Evolutionary conservation across 2,329 filamentous ascomycete species (phyloP).

Genomic region (Microdochium bolleyi): DNA sequence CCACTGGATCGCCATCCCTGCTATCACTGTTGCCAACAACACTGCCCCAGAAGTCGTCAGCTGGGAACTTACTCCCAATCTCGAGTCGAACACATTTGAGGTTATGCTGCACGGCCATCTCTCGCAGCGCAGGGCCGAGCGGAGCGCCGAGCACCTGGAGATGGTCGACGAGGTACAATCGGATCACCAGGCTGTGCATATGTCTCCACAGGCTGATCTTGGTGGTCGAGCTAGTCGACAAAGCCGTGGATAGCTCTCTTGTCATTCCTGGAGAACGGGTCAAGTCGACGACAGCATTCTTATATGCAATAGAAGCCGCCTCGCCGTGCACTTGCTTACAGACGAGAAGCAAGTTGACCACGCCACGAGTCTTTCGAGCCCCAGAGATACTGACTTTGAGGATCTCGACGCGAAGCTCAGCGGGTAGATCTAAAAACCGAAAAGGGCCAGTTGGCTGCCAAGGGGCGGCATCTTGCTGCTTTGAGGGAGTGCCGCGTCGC

Average conservation of each 20-base stretch:
- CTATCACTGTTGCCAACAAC: constrained; percentile 2
- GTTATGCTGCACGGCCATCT: constrained; percentile 14
- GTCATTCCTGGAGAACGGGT: neutral
- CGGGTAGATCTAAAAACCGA: constrained; percentile 17
- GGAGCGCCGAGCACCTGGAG: constrained; percentile 9
- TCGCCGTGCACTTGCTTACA: constrained; percentile 13
- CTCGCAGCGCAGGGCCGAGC: constrained; percentile 10
- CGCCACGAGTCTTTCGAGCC: constrained; percentile 4
- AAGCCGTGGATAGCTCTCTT: constrained; percentile 6
- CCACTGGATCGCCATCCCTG: neutral
- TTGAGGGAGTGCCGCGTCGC: neutral
- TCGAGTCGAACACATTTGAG: constrained; percentile 12
- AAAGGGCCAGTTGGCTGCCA: constrained; percentile 10
- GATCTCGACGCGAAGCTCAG: constrained; percentile 15
- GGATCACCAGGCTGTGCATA: constrained; percentile 13
- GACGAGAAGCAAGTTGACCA: constrained; percentile 13
- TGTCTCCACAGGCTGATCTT: constrained; percentile 13
- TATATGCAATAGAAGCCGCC: constrained; percentile 16
- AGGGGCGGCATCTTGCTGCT: neutral
- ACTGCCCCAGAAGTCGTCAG: constrained; percentile 15
- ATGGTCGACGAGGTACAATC: constrained; percentile 12
- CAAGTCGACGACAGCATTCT: constrained; percentile 12
- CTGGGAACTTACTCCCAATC: constrained; percentile 12
- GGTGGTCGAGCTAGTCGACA: constrained; percentile 10
- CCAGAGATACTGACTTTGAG: constrained; percentile 9